Evolutionary conservation across 768 basidiomycete genomes (phyloP).

Genomic region (Suillus luteus): DNA sequence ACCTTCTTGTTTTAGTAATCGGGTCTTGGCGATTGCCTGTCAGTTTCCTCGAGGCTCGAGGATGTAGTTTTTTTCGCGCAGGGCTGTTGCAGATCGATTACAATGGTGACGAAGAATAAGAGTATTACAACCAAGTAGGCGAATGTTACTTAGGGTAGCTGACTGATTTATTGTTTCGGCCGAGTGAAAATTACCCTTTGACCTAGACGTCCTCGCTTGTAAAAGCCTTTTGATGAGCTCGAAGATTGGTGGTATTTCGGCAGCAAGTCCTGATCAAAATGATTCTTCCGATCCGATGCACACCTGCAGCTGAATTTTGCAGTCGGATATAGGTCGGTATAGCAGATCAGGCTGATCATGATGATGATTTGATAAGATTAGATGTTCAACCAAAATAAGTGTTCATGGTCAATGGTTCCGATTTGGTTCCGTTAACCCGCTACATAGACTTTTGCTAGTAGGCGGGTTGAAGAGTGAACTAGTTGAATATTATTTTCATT

Average conservation of each 20-base stretch:
- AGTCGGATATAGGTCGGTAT: constrained; percentile 2
- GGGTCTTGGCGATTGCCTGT: background rate
- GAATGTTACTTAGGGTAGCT: too few relatives aligned
- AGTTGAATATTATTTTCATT: background rate
- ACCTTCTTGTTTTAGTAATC: background rate
- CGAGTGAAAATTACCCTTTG: background rate
- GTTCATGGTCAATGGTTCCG: background rate
- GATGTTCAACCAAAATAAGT: constrained; percentile 1
- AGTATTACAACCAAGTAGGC: too few relatives aligned
- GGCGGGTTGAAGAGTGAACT: too few relatives aligned
- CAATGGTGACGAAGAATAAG: too few relatives aligned
- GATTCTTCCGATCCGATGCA: background rate
- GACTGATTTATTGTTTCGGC: background rate
- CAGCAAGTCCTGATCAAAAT: background rate
- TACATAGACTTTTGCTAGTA: too few relatives aligned
- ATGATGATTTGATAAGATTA: constrained; percentile 8
- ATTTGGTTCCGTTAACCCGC: background rate
- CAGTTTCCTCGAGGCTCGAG: constrained; percentile 5
- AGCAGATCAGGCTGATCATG: background rate
- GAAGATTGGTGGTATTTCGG: background rate
- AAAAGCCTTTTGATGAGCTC: background rate
- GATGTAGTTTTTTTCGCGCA: background rate
- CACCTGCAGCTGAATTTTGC: background rate
- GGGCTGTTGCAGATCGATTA: too few relatives aligned
- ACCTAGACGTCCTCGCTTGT: background rate